Percentiles rank a stretch among this genome's conserved stretches.
Conservation (phyloP, 495 filamentous ascomycete species). For the Podospora fimiseda region DNA sequence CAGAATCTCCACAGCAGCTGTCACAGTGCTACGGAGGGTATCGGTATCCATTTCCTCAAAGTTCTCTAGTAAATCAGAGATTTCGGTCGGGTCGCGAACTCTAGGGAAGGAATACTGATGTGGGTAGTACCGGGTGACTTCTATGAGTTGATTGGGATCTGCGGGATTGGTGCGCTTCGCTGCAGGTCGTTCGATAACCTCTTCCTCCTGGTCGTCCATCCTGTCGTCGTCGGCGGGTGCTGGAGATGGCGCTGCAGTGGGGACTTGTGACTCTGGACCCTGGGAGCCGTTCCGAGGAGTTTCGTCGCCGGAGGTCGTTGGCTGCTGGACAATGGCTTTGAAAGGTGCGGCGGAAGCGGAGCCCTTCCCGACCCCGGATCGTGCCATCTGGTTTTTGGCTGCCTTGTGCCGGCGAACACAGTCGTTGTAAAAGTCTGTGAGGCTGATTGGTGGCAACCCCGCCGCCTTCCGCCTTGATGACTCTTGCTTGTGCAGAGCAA, state of each 20-base stretch:
- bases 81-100: slow-evolving; percentile 32
- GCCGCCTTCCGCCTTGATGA: slow-evolving; percentile 7
- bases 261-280: slow-evolving; percentile 13
- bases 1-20: slow-evolving; percentile 48
- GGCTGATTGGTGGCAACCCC: slow-evolving; percentile 16
- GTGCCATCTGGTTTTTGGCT: neutral
- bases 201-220: neutral
- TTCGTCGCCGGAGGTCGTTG: slow-evolving; percentile 7
- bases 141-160: slow-evolving; percentile 14
- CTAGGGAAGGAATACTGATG: slow-evolving; percentile 29
- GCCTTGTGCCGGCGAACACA: slow-evolving; percentile 16
- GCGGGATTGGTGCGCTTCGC: neutral
- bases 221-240: slow-evolving; percentile 9
- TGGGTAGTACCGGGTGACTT: slow-evolving; percentile 18
- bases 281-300: slow-evolving; percentile 7
- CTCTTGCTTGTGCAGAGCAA: slow-evolving; percentile 15
- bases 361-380: neutral
- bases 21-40: slow-evolving; percentile 48
- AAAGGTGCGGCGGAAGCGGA: neutral
- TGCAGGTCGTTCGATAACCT: neutral
- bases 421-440: slow-evolving; percentile 20
- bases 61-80: slow-evolving; percentile 28
- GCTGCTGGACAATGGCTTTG: neutral
- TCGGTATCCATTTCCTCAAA: slow-evolving; percentile 33
- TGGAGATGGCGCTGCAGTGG: slow-evolving; percentile 24